Evolutionary conservation across 208 protist species (phyloP), one percentile per base, ranked within the genome.

Genomic region (Trypanosoma congolense): DNA sequence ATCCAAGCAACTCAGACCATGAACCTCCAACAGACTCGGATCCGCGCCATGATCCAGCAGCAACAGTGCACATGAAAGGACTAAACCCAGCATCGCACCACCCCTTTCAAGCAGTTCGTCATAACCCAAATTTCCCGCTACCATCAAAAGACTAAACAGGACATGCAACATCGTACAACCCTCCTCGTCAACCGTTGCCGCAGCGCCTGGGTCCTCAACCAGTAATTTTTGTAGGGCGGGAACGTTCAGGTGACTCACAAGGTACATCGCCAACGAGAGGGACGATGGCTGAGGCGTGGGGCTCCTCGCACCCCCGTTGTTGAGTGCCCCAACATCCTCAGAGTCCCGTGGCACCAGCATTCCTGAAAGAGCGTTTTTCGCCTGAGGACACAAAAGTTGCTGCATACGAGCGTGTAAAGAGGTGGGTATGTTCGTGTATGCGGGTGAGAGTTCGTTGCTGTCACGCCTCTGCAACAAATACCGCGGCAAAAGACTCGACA

Each of bases 1-100:
- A 56, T 92, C 84, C 22, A 92, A 48, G 36, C 77, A 87, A 24
- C 53, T 87, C 41, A 73, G 67, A 10, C 73, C 77, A 22, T 66
- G 45, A 19, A 41, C 31, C 43, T 66, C 83, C 19, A 82, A 38
- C 16, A 61, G 26, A 8, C 62, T 28, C 3, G 54, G 47, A 24
- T 58, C 60, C 42, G 70, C 78, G 6, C 78, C 84, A 33, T 45
- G 40, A 52, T 83, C 72, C 26, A 88, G 61, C 16, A 88, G 64
- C n/a, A 88, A 3, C 14, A 64, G 40, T 10, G 61, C 38, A 30
- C 70, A 45, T 9, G 77, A 64, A 2, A 86, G 64, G 0, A 88
- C 47, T 1, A 78, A 43, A 36, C 83, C 55, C 21, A 86, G 50
- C 5, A 73, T 10, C 4, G 71, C 65, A 46, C 33, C 59, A 52